Percentiles rank a stretch among this genome's conserved stretches.
Evolutionary conservation across 2,329 filamentous ascomycete genomes (phyloP).

Genomic region (Sclerotinia nivalis): DNA sequence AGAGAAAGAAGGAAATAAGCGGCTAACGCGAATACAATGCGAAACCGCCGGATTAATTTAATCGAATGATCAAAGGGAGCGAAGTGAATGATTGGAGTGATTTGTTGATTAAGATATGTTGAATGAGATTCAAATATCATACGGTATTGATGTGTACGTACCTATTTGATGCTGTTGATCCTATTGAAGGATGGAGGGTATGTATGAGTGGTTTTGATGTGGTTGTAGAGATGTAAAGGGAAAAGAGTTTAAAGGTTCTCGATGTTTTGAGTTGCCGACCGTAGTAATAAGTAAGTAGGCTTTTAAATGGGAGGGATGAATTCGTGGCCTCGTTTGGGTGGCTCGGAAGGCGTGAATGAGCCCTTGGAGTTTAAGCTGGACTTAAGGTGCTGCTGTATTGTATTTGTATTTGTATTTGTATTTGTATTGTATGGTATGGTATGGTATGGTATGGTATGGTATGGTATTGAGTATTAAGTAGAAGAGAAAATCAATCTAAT

Average conservation of each 20-base stretch:
- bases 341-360: neutral
- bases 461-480: too few species aligned
- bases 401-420: too few species aligned
- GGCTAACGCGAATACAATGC: conserved; percentile 12
- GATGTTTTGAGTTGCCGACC: conserved; percentile 18
- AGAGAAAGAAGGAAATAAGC: conserved; percentile 18
- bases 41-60: neutral
- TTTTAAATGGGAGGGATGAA: neutral
- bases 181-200: neutral
- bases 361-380: too few species aligned
- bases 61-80: too few species aligned
- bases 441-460: neutral
- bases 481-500: neutral
- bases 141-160: neutral
- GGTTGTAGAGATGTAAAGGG: neutral
- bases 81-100: too few species aligned
- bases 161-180: neutral
- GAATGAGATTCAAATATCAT: too few species aligned
- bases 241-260: too few species aligned
- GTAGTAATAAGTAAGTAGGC: neutral
- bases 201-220: neutral
- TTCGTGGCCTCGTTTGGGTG: conserved; percentile 21
- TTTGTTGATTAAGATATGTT: too few species aligned
- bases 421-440: too few species aligned
- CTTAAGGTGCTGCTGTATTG: too few species aligned